Evolutionary conservation across 768 basidiomycete species (phyloP).

Genomic region (Cystobasidium onofrii): DNA sequence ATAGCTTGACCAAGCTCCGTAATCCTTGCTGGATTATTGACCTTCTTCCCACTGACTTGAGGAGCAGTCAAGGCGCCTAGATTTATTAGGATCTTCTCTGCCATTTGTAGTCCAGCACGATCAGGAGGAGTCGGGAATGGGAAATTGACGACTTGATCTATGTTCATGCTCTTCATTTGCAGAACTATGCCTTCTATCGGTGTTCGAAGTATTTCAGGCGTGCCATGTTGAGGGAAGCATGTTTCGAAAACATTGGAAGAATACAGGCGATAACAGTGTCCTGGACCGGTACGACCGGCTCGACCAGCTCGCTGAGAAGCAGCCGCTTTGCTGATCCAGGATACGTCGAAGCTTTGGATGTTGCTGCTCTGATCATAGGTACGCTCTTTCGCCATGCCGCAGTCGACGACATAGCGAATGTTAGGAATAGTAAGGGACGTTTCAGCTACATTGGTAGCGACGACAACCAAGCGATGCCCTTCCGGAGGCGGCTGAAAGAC

Average conservation of each 20-base stretch:
- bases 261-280: constrained; percentile 95
- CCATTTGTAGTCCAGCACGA: constrained; percentile 61
- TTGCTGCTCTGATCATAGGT: constrained; percentile 70
- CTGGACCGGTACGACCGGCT: constrained; percentile 93
- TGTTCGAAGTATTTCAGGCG: constrained; percentile 87
- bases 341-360: constrained; percentile 83
- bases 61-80: constrained; percentile 65
- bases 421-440: constrained; percentile 96
- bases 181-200: constrained; percentile 94
- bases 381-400: constrained; percentile 92
- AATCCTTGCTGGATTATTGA: constrained; percentile 47
- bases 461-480: constrained; percentile 74
- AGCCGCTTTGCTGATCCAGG: constrained; percentile 91
- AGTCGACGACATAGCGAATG: constrained; percentile 89
- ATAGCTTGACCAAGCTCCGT: constrained; percentile 85
- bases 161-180: constrained; percentile 99
- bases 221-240: constrained; percentile 75
- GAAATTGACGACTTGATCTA: constrained; percentile 91
- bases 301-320: constrained; percentile 89
- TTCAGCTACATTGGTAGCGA: constrained; percentile 97
- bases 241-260: constrained; percentile 91
- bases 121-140: constrained; percentile 97
- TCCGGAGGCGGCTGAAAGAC: constrained; percentile 79
- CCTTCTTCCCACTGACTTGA: background rate
- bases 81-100: constrained; percentile 69